A percentile compares a stretch with the other conserved stretches of the same genome.
These are phyloP conservation scores for Candolleomyces aberdarensis DNA, from an alignment of 768 basidiomycete species.

Conservation along the genomic window DNA sequence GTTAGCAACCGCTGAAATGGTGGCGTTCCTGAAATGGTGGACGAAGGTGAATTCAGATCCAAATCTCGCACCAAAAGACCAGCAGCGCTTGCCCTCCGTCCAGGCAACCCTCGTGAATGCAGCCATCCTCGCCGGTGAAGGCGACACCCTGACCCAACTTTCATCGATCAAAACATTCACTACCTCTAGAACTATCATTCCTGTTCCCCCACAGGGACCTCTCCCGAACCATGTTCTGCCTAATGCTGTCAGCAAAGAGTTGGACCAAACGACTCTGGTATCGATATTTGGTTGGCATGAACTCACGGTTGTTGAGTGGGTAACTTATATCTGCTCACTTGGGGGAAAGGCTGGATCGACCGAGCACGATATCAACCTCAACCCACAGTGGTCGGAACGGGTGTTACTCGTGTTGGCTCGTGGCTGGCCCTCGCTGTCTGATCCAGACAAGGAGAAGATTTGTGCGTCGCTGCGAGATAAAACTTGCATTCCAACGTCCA, in stretches of 20 bases:
- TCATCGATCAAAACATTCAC: constrained; percentile 69
- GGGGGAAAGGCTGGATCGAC: constrained; percentile 34
- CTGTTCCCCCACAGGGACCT: constrained; percentile 56
- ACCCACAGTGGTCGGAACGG: constrained; percentile 76
- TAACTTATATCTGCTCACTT: constrained; percentile 57
- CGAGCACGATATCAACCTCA: constrained; percentile 62
- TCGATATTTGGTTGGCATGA: constrained; percentile 76
- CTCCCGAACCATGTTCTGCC: constrained; percentile 74
- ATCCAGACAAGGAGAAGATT: constrained; percentile 44
- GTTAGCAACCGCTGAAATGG: constrained; percentile 66
- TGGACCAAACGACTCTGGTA: constrained; percentile 48
- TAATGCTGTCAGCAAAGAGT: constrained; percentile 55
- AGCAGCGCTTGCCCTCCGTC: constrained; percentile 37
- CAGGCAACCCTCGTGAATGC: constrained; percentile 67
- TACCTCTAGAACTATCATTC: constrained; percentile 55
- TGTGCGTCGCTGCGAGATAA: constrained; percentile 44
- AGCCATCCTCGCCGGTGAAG: constrained; percentile 47
- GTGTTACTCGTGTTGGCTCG: constrained; percentile 65
- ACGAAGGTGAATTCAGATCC: constrained; percentile 29
- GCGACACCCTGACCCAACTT: constrained; percentile 64
- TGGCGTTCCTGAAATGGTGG: constrained; percentile 92
- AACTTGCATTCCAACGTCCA: constrained; percentile 68
- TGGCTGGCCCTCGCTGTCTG: constrained; percentile 66
- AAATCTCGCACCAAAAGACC: constrained; percentile 14
- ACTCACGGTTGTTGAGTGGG: constrained; percentile 72